A percentile compares a stretch with the other conserved stretches of the same genome.
Conservation (phyloP, 2,329 filamentous ascomycete genomes). For the Pseudovirgaria hyperparasitica region DNA sequence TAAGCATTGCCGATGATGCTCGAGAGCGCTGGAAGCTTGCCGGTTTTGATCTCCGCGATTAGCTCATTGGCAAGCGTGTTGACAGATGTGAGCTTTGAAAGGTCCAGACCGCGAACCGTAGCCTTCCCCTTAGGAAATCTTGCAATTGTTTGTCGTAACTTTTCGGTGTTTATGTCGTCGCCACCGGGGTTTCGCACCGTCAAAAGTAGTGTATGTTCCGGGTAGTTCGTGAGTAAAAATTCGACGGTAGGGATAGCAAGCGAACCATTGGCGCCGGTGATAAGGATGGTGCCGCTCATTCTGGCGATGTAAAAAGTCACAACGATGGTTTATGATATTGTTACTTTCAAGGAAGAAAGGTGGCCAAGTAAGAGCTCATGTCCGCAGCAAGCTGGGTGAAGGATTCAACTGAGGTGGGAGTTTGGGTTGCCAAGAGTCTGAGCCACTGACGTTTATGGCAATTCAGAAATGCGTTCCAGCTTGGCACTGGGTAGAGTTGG, state of each 20-base stretch:
- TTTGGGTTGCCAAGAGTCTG: too few species aligned
- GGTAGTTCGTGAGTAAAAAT: slow-evolving; percentile 9
- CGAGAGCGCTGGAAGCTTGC: slow-evolving; percentile 6
- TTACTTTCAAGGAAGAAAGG: too few species aligned
- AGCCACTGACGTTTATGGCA: too few species aligned
- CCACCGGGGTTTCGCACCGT: slow-evolving; percentile 10
- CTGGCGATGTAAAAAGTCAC: too few species aligned
- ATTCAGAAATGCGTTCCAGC: too few species aligned
- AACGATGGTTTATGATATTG: too few species aligned
- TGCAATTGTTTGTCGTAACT: slow-evolving; percentile 7
- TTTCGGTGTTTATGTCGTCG: slow-evolving; percentile 10
- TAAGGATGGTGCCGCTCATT: slow-evolving; percentile 8
- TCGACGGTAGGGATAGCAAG: slow-evolving; percentile 10
- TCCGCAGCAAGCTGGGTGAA: too few species aligned
- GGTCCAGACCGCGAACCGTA: slow-evolving; percentile 10
- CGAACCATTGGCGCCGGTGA: slow-evolving; percentile 15
- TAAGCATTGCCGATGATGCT: slow-evolving; percentile 15
- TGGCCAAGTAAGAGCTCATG: too few species aligned
- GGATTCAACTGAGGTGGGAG: too few species aligned
- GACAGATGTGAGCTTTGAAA: slow-evolving; percentile 5
- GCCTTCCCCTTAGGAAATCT: slow-evolving; percentile 5
- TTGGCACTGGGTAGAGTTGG: too few species aligned
- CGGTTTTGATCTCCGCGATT: slow-evolving; percentile 4
- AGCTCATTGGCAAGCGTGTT: slow-evolving; percentile 3
- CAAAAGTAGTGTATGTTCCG: slow-evolving; percentile 8